A percentile compares a stretch with the other conserved stretches of the same genome.
Evolutionary conservation across 2,329 filamentous ascomycete species (phyloP).

Genomic region (Acrodontium crateriforme): DNA sequence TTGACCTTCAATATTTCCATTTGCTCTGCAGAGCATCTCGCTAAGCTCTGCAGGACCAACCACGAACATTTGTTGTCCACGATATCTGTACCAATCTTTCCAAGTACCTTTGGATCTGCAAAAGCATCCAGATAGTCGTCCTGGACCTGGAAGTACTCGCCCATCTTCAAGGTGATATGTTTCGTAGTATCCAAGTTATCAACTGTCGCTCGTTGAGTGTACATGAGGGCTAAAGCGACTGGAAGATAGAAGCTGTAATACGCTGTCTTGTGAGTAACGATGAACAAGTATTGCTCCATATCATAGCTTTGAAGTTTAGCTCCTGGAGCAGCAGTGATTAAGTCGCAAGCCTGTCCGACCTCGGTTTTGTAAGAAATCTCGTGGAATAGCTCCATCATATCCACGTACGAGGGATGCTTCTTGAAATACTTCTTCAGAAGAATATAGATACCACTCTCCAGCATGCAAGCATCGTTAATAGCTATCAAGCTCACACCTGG

Average conservation of each 20-base stretch:
- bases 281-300: constrained; percentile 90
- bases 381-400: constrained; percentile 92
- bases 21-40: constrained; percentile 69
- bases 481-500: constrained; percentile 85
- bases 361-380: constrained; percentile 90
- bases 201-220: constrained; percentile 69
- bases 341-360: constrained; percentile 83
- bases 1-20: constrained; percentile 76
- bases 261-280: constrained; percentile 98
- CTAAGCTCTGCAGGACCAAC: constrained; percentile 89
- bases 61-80: constrained; percentile 99
- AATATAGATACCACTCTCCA: constrained; percentile 79
- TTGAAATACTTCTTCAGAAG: constrained; percentile 92
- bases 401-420: constrained; percentile 71
- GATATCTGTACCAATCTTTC: constrained; percentile 98
- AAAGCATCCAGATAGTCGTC: constrained; percentile 99
- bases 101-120: constrained; percentile 79
- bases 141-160: constrained; percentile 98
- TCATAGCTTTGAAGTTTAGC: constrained; percentile 93
- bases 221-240: constrained; percentile 77
- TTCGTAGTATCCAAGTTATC: constrained; percentile 81
- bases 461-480: constrained; percentile 97
- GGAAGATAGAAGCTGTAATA: constrained; percentile 99
- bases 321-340: constrained; percentile 92
- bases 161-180: constrained; percentile 88